A percentile compares a stretch with the other conserved stretches of the same genome.
These are phyloP conservation scores for Euphorbia schlechtendalii DNA, from an alignment of 441 rosid species.

Conservation along the genomic window DNA sequence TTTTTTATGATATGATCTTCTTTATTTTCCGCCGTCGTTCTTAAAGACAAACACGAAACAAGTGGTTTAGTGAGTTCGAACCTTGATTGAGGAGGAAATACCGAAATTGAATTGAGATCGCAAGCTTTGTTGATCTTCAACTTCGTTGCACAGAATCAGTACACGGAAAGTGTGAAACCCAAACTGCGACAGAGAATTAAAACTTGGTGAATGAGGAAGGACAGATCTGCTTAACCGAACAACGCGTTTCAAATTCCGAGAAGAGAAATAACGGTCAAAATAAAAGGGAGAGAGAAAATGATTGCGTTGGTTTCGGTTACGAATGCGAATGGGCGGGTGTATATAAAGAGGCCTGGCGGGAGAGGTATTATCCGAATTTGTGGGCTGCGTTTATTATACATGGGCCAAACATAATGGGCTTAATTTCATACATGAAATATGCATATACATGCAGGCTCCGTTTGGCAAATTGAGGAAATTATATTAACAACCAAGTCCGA, in stretches of 20 bases:
- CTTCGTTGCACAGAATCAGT: conserved; percentile 40
- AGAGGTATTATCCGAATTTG: too few relatives aligned
- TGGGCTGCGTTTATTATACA: too few relatives aligned
- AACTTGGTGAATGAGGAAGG: not conserved
- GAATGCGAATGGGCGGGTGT: too few relatives aligned
- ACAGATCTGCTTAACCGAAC: not conserved
- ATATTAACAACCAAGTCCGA: too few relatives aligned
- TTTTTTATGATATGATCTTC: too few relatives aligned
- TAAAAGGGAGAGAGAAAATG: too few relatives aligned
- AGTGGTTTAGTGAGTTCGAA: conserved; percentile 19
- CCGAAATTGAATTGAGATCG: conserved; percentile 82
- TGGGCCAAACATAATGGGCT: too few relatives aligned
- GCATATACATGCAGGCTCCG: too few relatives aligned
- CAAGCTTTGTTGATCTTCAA: conserved; percentile 89
- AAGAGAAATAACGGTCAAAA: not conserved
- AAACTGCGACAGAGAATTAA: not conserved
- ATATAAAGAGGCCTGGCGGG: too few relatives aligned
- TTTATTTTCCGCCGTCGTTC: conserved; percentile 38
- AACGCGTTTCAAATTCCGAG: not conserved
- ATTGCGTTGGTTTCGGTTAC: too few relatives aligned
- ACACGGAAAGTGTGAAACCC: conserved; percentile 3
- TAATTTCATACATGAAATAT: too few relatives aligned
- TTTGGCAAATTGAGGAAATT: too few relatives aligned
- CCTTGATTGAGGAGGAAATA: conserved; percentile 82
- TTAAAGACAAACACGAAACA: conserved; percentile 9